phyloP scores from a whole-genome alignment of 768 basidiomycete species.

The Podaxis rugospora region DNA sequence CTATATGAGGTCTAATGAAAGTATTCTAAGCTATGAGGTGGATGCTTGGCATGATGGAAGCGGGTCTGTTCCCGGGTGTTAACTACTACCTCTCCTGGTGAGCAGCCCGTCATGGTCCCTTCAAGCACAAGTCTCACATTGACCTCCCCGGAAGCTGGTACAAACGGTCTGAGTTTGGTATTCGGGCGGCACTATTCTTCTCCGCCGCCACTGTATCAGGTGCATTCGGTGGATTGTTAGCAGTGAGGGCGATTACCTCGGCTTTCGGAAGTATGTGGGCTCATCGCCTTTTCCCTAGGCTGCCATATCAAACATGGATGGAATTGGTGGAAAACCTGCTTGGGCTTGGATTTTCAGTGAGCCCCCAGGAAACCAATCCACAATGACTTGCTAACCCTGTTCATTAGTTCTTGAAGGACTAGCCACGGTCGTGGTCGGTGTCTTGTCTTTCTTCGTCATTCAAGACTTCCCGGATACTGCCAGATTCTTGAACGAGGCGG shows the following conservation, averaged over 20 bases:
- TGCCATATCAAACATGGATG: constrained; percentile 69
- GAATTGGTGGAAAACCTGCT: constrained; percentile 61
- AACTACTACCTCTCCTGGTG: constrained; percentile 74
- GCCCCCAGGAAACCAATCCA: constrained; percentile 6
- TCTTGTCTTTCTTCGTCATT: constrained; percentile 68
- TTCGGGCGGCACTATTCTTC: constrained; percentile 65
- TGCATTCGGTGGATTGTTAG: constrained; percentile 76
- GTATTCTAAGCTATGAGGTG: constrained; percentile 55
- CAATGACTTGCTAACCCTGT: background rate
- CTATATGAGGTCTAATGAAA: background rate
- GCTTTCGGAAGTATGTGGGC: background rate
- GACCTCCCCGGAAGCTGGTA: constrained; percentile 33
- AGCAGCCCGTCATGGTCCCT: constrained; percentile 18
- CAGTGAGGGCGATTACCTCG: constrained; percentile 35
- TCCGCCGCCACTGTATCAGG: constrained; percentile 77
- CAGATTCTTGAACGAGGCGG: constrained; percentile 68
- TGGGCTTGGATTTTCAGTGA: constrained; percentile 71
- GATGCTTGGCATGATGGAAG: constrained; percentile 73
- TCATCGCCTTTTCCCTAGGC: constrained; percentile 26
- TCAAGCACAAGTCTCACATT: background rate
- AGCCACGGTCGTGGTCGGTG: constrained; percentile 61
- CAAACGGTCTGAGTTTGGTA: constrained; percentile 73
- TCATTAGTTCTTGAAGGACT: constrained; percentile 57
- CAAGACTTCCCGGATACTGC: constrained; percentile 84
- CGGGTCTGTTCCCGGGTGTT: constrained; percentile 60